Conservation (phyloP, 2,329 filamentous ascomycete genomes). For the Fusarium sp. region DNA sequence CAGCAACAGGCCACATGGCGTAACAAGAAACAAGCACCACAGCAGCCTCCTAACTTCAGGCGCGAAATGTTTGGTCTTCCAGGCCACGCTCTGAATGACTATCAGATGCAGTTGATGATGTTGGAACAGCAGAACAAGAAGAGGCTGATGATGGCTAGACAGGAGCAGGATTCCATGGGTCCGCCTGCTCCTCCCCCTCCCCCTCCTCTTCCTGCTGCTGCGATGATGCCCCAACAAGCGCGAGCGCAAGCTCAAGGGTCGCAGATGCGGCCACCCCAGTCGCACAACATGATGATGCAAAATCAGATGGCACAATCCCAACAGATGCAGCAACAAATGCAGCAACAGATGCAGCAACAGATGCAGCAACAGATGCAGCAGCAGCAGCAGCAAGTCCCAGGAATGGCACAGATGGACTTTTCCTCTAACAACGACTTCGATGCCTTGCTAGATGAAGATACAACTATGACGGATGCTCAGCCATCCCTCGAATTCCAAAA, state of each 20-base stretch:
- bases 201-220: not conserved
- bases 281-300: not conserved
- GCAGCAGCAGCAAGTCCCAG: not conserved
- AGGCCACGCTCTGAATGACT: slow-evolving; percentile 59
- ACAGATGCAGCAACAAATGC: not conserved
- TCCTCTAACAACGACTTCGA: slow-evolving; percentile 9
- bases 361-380: slow-evolving; percentile 3
- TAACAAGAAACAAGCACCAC: slow-evolving; percentile 53
- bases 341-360: not conserved
- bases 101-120: slow-evolving; percentile 88
- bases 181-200: not conserved
- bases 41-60: not conserved
- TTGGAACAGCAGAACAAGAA: slow-evolving; percentile 90
- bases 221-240: not conserved
- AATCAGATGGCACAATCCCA: not conserved
- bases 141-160: slow-evolving; percentile 82
- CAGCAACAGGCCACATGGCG: slow-evolving; percentile 45
- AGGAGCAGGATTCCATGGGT: slow-evolving; percentile 70
- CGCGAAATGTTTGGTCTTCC: slow-evolving; percentile 16
- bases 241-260: not conserved
- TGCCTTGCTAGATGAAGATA: slow-evolving; percentile 39
- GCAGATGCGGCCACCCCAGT: slow-evolving; percentile 3
- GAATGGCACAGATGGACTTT: not conserved
- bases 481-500: slow-evolving; percentile 52
- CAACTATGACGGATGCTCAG: slow-evolving; percentile 48